Evolutionary conservation across 139 green algal species (phyloP), one percentile per base, ranked within the genome.

Genomic region (Coelastrella sp.): DNA sequence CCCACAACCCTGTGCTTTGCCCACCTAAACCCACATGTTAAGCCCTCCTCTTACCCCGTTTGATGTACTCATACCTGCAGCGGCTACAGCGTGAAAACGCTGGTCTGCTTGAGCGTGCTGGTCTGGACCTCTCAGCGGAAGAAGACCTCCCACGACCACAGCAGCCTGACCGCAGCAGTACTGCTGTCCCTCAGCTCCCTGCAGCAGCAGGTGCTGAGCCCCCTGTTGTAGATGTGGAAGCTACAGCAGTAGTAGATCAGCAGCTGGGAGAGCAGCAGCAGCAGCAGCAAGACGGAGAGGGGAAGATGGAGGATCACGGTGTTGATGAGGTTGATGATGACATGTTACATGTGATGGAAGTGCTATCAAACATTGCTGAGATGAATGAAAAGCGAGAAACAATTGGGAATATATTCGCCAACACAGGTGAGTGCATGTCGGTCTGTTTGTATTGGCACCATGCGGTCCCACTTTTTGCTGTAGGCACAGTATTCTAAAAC

Each of bases 61-160:
- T 4, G 13, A 3, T 71, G 3, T 71, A 4, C 5, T 22, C 17
- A 47, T 6, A 6, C 7, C 17, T 76, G 68, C 83, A 88, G 83
- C 66, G 83, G n/a, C 7, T 88, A 6, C 22, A 58, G 16, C 66
- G 47, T 4, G 83, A 88, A 57, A 88, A 60, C 17, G 68, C 66
- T 20, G 83, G 65, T 17, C 47, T 88, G 4, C 68, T 88, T 7
- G 83, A 80, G 23, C 61, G 83, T n/a, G 83, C 83, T 11, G 83
- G 83, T 32, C 13, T 88, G 3, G 83, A 87, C 19, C 23, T 68
- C 13, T 58, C 54, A 22, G 56, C 68, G 10, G n/a, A 88, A 3
- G 83, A 73, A 2, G 83, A 88, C 16, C 59, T 86, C 10, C 77
- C n/a, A 58, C 74, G 17, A 57, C 74, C 17, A 6, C 20, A 20